phyloP scores from a whole-genome alignment of 805 yeast genomes.

The Teunomyces funiuensis region DNA sequence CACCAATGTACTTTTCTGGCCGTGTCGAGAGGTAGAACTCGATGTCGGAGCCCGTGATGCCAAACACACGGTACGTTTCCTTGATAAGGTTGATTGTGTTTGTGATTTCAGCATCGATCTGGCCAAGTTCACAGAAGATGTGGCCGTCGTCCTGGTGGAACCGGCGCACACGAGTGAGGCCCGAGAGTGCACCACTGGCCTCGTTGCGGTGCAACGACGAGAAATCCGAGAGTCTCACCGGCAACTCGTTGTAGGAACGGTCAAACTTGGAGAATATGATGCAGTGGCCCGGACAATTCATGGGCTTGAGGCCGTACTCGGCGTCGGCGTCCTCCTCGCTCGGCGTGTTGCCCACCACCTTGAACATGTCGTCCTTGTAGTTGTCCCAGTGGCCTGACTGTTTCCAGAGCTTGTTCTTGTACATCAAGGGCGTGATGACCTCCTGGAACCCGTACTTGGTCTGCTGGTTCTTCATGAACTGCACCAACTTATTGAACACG shows the following conservation, averaged over 20 bases:
- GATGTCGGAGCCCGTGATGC: constrained; percentile 51
- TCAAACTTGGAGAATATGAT: constrained; percentile 72
- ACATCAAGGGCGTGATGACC: constrained; percentile 89
- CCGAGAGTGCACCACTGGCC: constrained; percentile 89
- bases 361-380: constrained; percentile 91
- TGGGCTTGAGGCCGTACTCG: constrained; percentile 83
- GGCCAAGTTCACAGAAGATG: constrained; percentile 81
- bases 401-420: constrained; percentile 82
- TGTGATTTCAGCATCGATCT: constrained; percentile 71
- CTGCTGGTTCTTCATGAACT: constrained; percentile 86
- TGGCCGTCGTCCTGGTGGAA: constrained; percentile 99
- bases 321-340: constrained; percentile 27
- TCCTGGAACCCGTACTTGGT: constrained; percentile 81
- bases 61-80: constrained; percentile 70
- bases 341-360: constrained; percentile 59
- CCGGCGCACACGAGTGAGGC: constrained; percentile 87
- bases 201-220: constrained; percentile 93
- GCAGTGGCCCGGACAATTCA: constrained; percentile 97
- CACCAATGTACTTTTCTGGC: constrained; percentile 82
- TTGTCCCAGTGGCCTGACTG: constrained; percentile 95
- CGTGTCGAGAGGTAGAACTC: constrained; percentile 76
- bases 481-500: constrained; percentile 73
- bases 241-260: constrained; percentile 82
- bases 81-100: constrained; percentile 72
- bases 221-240: constrained; percentile 83